phyloP scores from a whole-genome alignment of 208 protist genomes.

The Sergeia podlipaevii region DNA sequence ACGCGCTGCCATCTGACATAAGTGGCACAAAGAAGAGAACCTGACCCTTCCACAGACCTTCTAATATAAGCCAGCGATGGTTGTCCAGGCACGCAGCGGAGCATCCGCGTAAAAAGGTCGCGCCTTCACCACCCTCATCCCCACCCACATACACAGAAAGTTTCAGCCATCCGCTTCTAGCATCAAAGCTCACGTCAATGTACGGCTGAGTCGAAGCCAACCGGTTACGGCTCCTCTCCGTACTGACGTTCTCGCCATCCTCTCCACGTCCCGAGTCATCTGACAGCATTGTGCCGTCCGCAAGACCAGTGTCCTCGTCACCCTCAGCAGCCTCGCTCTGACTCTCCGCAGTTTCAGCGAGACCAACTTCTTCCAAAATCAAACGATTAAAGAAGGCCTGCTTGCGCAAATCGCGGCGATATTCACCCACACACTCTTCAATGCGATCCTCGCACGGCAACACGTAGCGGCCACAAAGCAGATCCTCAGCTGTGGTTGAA shows the following conservation, averaged over 20 bases:
- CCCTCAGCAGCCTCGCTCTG: not conserved
- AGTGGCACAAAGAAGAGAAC: slow-evolving; percentile 32
- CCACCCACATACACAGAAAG: slow-evolving; percentile 36
- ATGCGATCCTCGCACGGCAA: slow-evolving; percentile 19
- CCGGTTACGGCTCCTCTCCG: not conserved
- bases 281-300: not conserved
- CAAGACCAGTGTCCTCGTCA: not conserved
- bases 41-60: slow-evolving; percentile 25
- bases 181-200: slow-evolving; percentile 27
- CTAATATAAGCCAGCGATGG: slow-evolving; percentile 37
- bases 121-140: slow-evolving; percentile 18
- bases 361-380: slow-evolving; percentile 8
- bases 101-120: slow-evolving; percentile 20
- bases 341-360: not conserved
- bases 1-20: too few relatives aligned
- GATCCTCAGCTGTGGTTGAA: too few relatives aligned
- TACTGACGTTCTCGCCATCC: not conserved
- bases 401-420: not conserved
- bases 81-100: slow-evolving; percentile 42
- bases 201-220: slow-evolving; percentile 18
- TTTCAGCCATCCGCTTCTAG: slow-evolving; percentile 18
- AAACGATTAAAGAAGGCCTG: slow-evolving; percentile 11
- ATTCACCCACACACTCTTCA: not conserved
- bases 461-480: slow-evolving; percentile 20
- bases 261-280: not conserved